Conservation (phyloP, 2,329 filamentous ascomycete genomes). For the Colletotrichum cuscutae region DNA sequence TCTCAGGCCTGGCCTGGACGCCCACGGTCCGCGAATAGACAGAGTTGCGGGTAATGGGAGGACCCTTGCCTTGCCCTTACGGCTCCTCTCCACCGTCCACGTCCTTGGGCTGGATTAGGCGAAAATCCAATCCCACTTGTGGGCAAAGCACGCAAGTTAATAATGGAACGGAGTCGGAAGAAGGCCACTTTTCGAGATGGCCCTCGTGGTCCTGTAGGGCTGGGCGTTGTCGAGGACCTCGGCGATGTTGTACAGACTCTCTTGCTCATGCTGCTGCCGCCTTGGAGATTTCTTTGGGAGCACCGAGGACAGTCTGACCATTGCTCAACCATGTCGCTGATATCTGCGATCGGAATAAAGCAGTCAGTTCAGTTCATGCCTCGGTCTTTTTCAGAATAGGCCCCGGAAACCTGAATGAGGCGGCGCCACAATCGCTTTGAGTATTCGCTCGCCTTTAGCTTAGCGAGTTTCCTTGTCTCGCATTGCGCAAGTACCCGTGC, state of each 20-base stretch:
- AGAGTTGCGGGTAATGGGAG: background rate
- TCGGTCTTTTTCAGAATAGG: background rate
- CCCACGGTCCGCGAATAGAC: background rate
- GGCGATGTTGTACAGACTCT: background rate
- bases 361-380: background rate
- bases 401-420: conserved; percentile 20
- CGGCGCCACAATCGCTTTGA: conserved; percentile 9
- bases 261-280: background rate
- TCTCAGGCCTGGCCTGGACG: background rate
- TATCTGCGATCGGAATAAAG: conserved; percentile 12
- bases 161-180: background rate
- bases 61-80: background rate
- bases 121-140: conserved; percentile 20
- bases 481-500: background rate
- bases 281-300: background rate
- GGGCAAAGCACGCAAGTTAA: background rate
- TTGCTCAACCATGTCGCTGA: background rate
- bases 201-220: no score
- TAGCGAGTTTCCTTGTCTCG: background rate
- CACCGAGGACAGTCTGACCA: background rate
- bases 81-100: background rate
- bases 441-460: background rate
- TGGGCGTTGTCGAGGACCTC: no score
- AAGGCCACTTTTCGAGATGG: background rate
- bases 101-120: conserved; percentile 2